Base-by-base conservation (phyloP, 2,329 filamentous ascomycete species). In the Westerdykella aurantiaca region DNA sequence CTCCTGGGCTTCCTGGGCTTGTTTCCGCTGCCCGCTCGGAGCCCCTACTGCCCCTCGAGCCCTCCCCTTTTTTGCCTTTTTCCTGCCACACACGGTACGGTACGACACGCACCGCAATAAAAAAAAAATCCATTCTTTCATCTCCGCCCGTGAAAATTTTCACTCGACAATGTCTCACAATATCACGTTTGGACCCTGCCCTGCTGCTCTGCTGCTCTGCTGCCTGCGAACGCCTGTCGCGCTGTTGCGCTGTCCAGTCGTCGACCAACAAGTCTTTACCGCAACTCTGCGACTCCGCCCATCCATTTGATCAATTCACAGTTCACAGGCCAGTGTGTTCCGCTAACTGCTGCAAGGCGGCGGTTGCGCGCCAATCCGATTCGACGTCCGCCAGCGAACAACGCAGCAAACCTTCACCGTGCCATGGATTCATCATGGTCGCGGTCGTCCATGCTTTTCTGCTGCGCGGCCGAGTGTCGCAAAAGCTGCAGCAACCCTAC, bases 91-190 rank as follows among this genome's bases (percentile, higher is more conserved):
- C 25, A 29, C 25, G 11, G 25, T 12, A 29, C 34, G 14, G 14
- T 35, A 9, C 34, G 34, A 34, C 13, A 34, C 13, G 16, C 31
- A 13, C 16, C 31, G 34, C 18, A 35, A 35, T 10, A 13, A 21
- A 14, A 35, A 35, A 2, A 13, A 21, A 14, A 33, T 14, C 33
- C n/a, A 14, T 9, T 11, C 33, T 13, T 18, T 35, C 34, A 67
- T 67, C 53, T 67, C 64, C 63, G 60, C 51, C 46, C 50, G 53
- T 50, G 49, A 56, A 62, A 65, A 64, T 46, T 53, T 61, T 61
- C 53, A 45, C 43, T 48, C 51, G 33, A 50, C 38, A 47, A 44
- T 55, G 60, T 65, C 63, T 65, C 58, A 60, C 61, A 58, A 49
- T 49, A 42, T 53, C 49, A 6, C n/a, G 7, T 35, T 35, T 6